Evolutionary conservation across 306 rosid genomes (phyloP).

Genomic region (Gleditsia sinensis): DNA sequence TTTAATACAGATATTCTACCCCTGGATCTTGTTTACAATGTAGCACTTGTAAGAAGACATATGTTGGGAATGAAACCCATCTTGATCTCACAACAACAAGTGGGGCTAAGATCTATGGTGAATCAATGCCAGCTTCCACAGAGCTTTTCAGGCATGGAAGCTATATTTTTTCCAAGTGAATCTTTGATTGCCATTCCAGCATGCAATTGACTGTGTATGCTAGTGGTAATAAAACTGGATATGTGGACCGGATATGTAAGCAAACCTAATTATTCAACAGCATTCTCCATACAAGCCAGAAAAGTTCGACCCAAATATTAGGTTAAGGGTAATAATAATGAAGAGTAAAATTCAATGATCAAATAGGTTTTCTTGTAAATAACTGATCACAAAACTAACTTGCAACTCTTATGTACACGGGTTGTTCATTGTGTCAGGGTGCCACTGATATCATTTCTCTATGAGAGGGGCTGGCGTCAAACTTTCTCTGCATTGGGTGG

Average conservation of each 20-base stretch:
- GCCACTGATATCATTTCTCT: conserved; percentile 76
- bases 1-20: conserved; percentile 55
- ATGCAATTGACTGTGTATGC: background rate
- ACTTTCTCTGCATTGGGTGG: conserved; percentile 68
- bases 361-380: conserved; percentile 13
- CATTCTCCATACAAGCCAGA: background rate
- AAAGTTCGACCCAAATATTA: background rate
- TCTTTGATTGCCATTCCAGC: conserved; percentile 5
- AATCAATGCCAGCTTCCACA: conserved; percentile 68
- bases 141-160: conserved; percentile 77
- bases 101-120: conserved; percentile 63
- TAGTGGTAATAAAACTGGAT: conserved; percentile 1
- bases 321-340: background rate
- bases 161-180: background rate
- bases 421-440: conserved; percentile 59
- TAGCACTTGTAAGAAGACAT: conserved; percentile 74
- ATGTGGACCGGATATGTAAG: background rate
- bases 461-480: conserved; percentile 99
- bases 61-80: conserved; percentile 63
- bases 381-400: background rate
- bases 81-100: conserved; percentile 63
- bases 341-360: background rate
- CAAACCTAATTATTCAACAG: background rate
- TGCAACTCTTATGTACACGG: conserved; percentile 30
- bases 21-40: conserved; percentile 68